phyloP scores from a whole-genome alignment of 768 basidiomycete species.

The Galerina marginata region DNA sequence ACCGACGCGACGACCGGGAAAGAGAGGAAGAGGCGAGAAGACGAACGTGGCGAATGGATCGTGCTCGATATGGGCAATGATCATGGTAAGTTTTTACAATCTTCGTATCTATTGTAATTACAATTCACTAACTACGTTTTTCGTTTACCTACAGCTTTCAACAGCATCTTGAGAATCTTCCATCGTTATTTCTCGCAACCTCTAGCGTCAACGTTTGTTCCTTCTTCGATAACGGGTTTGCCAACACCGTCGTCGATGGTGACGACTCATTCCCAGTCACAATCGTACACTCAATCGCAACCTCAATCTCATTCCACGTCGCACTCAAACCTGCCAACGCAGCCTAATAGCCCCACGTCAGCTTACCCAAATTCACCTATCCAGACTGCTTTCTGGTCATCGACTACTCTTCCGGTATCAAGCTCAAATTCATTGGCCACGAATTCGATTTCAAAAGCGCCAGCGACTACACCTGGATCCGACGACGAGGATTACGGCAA shows the following conservation, averaged over 20 bases:
- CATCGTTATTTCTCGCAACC: constrained; percentile 47
- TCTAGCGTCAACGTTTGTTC: constrained; percentile 48
- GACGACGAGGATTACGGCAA: no score
- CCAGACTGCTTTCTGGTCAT: background rate
- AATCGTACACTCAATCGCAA: background rate
- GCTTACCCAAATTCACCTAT: background rate
- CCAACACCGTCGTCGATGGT: background rate
- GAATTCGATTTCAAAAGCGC: no score
- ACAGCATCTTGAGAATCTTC: constrained; percentile 56
- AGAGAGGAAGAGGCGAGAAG: constrained; percentile 20
- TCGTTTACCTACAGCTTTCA: constrained; percentile 41
- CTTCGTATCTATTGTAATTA: background rate
- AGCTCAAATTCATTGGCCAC: background rate
- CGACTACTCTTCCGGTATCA: background rate
- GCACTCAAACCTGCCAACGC: background rate
- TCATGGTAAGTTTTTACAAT: constrained; percentile 34
- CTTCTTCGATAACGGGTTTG: background rate
- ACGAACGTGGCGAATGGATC: constrained; percentile 51
- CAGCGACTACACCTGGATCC: no score
- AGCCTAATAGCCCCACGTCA: background rate
- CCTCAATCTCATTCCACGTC: background rate
- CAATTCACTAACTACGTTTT: background rate
- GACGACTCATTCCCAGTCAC: background rate
- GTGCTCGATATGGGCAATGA: constrained; percentile 58
- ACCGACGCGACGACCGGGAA: no score